phyloP scores from a whole-genome alignment of 129 eudicot species.

The Chrysanthemum makinoi region DNA sequence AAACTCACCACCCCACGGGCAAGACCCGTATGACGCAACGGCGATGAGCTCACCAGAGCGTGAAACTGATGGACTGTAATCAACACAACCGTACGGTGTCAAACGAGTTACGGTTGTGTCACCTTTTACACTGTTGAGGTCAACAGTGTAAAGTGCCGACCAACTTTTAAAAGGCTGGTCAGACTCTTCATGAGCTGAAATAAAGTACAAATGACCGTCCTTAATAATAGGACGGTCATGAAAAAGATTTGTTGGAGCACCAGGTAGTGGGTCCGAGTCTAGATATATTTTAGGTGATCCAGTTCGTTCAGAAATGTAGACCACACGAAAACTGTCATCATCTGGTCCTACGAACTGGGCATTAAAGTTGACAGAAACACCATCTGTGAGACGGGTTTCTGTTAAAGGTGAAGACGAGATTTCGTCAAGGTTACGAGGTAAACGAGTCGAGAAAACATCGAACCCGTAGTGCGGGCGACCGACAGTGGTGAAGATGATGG shows the following conservation, averaged over 20 bases:
- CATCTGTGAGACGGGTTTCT: constrained; percentile 63
- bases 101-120: constrained; percentile 29
- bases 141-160: constrained; percentile 59
- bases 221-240: constrained; percentile 95
- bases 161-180: constrained; percentile 60
- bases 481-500: constrained; percentile 69
- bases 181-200: constrained; percentile 58
- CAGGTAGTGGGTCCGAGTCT: constrained; percentile 25
- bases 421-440: constrained; percentile 28
- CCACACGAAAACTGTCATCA: constrained; percentile 33
- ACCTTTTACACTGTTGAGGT: neutral
- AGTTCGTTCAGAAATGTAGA: constrained; percentile 61
- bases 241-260: constrained; percentile 46
- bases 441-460: constrained; percentile 61
- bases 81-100: constrained; percentile 55
- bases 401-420: constrained; percentile 13
- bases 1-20: constrained; percentile 73
- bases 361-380: constrained; percentile 61
- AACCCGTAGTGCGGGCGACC: constrained; percentile 75
- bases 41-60: constrained; percentile 52
- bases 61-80: constrained; percentile 74
- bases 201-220: constrained; percentile 57
- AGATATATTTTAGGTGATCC: constrained; percentile 53
- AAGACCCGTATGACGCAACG: constrained; percentile 64
- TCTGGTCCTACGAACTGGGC: constrained; percentile 48